Evolutionary conservation across 2,329 filamentous ascomycete genomes (phyloP), one percentile per base, ranked within the genome.

Genomic region (Davidsoniella eucalypti): DNA sequence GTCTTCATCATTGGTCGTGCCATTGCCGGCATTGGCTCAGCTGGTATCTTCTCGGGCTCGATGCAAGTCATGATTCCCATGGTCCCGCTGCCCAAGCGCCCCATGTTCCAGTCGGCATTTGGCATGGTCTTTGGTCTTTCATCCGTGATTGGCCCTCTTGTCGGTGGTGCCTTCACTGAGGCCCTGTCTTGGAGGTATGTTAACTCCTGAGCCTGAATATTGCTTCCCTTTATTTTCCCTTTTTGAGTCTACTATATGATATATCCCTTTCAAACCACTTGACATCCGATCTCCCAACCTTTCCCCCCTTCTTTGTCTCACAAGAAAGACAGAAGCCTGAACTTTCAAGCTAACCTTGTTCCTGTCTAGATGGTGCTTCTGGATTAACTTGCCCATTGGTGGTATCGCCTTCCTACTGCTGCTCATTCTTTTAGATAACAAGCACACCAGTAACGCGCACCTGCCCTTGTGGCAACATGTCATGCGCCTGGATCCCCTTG

Each of bases 51-150:
- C 57, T 71, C 73, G 0, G 75, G 75, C 6, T 67, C 68, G 41
- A 70, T 75, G 61, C 65, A 78, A 58, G 69, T 73, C 52, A 70
- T 78, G 60, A 70, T 77, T 41, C 68, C 70, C 26, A 67, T 77
- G 64, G 67, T 81, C 0, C 78, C 78, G 2, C 66, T 82, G 1
- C 69, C 72, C 46, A 77, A 76, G 57, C 65, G 78, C 26, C 76
- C 72, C 2, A 69, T 76, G 59, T 80, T 75, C 52, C 72, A 75
- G 58, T 68, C 67, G 58, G 54, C 75, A 41, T 76, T 77, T 50
- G 73, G 71, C 16, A 67, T 71, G 56, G 64, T 75, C 0, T 76
- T 76, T 54, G 73, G 72, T n/a, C 56, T 75, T 12, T 66, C 72
- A 2, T 73, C 71, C 1, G 69, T 76, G 16, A 60, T 69, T 40